Conservation (phyloP, 2,329 filamentous ascomycete species). For the Calonectria pteridis region DNA sequence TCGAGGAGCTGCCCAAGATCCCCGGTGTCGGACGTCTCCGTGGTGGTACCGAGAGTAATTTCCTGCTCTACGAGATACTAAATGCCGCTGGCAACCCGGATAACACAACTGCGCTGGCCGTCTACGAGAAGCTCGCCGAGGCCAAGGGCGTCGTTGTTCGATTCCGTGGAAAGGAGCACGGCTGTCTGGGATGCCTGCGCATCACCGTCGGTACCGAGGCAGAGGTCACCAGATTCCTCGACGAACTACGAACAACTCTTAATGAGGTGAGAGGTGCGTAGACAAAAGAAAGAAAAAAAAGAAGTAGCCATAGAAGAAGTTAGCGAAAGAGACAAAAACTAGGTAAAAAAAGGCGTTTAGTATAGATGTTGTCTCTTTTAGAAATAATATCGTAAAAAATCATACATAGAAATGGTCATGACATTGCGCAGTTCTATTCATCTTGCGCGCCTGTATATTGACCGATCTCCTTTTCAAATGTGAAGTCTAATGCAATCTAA, state of each 20-base stretch:
- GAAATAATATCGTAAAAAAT: conserved; percentile 43
- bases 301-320: background rate
- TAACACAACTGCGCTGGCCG: conserved; percentile 80
- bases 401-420: conserved; percentile 37
- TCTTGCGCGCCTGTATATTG: conserved; percentile 21
- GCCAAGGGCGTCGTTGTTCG: conserved; percentile 90
- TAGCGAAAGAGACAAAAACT: conserved; percentile 5
- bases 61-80: conserved; percentile 90
- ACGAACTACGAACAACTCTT: conserved; percentile 69
- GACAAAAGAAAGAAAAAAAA: background rate
- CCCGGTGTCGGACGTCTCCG: conserved; percentile 83
- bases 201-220: conserved; percentile 92
- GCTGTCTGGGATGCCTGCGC: conserved; percentile 88
- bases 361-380: conserved; percentile 37
- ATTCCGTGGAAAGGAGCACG: conserved; percentile 92
- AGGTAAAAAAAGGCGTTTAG: conserved; percentile 37
- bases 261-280: conserved; percentile 55
- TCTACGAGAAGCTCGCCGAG: conserved; percentile 89
- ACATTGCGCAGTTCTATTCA: conserved; percentile 32
- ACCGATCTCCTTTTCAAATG: conserved; percentile 1
- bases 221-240: conserved; percentile 85
- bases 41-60: conserved; percentile 87
- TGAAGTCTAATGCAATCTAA: conserved; percentile 23
- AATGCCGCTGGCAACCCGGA: conserved; percentile 79
- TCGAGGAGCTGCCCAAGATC: conserved; percentile 79